Percentiles rank a stretch among this genome's conserved stretches.
These are phyloP conservation scores for Cladosporium colombiae DNA, from an alignment of 2,329 filamentous ascomycete genomes.

Conservation along the genomic window DNA sequence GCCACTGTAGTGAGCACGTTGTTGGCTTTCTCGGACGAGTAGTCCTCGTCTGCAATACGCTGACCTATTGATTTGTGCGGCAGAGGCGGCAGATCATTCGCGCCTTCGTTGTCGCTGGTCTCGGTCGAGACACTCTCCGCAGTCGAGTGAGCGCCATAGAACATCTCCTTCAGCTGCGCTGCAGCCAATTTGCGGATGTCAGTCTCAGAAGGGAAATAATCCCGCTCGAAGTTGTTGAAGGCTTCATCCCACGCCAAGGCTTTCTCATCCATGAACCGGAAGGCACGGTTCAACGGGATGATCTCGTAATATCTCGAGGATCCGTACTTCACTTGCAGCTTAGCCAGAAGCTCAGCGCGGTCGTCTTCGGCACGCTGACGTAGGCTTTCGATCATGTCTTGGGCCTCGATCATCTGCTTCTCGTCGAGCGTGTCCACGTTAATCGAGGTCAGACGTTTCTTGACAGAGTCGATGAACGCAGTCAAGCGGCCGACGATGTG, in stretches of 20 bases:
- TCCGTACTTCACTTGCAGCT: slow-evolving; percentile 87
- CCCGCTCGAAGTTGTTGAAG: slow-evolving; percentile 86
- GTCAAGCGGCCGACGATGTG: slow-evolving; percentile 80
- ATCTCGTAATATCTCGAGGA: slow-evolving; percentile 95
- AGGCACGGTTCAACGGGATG: slow-evolving; percentile 85
- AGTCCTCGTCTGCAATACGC: slow-evolving; percentile 50
- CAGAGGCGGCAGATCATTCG: slow-evolving; percentile 47
- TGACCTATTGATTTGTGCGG: slow-evolving; percentile 39
- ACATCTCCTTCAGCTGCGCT: slow-evolving; percentile 90
- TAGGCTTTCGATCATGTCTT: slow-evolving; percentile 75
- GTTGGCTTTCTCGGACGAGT: slow-evolving; percentile 59
- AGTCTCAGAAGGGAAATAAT: slow-evolving; percentile 92
- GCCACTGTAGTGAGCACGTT: slow-evolving; percentile 66
- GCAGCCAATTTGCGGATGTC: slow-evolving; percentile 91
- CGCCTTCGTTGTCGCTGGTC: slow-evolving; percentile 61
- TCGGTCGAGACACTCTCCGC: slow-evolving; percentile 35
- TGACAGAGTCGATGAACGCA: slow-evolving; percentile 86
- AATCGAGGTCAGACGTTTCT: slow-evolving; percentile 79
- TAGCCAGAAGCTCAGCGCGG: slow-evolving; percentile 69
- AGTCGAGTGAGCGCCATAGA: slow-evolving; percentile 78
- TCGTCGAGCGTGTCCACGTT: slow-evolving; percentile 87
- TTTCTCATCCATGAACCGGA: slow-evolving; percentile 88
- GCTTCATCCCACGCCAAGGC: slow-evolving; percentile 90
- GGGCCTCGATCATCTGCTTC: slow-evolving; percentile 81
- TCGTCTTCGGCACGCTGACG: slow-evolving; percentile 82